Evolutionary conservation across 192 early-diverging fungal genomes (phyloP).

Genomic region (Obelidium mucronatum): DNA sequence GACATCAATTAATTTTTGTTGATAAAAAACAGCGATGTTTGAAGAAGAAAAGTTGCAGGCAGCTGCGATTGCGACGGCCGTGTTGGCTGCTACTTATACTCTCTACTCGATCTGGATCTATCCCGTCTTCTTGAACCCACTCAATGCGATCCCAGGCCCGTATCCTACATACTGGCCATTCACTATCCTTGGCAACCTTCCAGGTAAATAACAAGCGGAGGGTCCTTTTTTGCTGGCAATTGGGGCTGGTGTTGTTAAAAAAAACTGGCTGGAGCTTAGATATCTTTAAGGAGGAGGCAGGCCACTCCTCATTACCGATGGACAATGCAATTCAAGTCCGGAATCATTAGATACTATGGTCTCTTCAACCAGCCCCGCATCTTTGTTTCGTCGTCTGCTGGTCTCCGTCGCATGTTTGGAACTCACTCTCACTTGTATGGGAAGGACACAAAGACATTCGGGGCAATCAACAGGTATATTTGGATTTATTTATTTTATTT

Average conservation of each 20-base stretch:
- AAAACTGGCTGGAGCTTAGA: not conserved
- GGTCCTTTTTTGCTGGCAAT: too few relatives aligned
- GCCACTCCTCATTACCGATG: not conserved
- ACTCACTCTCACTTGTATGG: conserved; percentile 11
- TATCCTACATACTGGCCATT: conserved; percentile 1
- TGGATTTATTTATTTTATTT: too few relatives aligned
- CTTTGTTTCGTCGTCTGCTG: conserved; percentile 19
- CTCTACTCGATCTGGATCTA: not conserved
- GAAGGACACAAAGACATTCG: not conserved
- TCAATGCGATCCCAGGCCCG: not conserved
- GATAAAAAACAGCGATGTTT: too few relatives aligned
- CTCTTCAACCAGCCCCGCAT: conserved; percentile 14
- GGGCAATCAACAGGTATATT: not conserved
- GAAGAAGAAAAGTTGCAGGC: too few relatives aligned
- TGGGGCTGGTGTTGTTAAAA: not conserved
- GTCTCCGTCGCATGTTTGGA: conserved; percentile 3
- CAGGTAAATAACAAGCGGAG: conserved; percentile 6
- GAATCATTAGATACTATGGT: not conserved
- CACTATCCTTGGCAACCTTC: not conserved
- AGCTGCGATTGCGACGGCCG: too few relatives aligned
- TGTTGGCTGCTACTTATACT: not conserved
- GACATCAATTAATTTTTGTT: too few relatives aligned
- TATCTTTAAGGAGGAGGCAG: not conserved
- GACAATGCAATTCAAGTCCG: not conserved
- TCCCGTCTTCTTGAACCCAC: conserved; percentile 14